These are phyloP conservation scores for Rhodosporidiobolus sp. DNA, from an alignment of 768 basidiomycete genomes.

Conservation along the genomic window DNA sequence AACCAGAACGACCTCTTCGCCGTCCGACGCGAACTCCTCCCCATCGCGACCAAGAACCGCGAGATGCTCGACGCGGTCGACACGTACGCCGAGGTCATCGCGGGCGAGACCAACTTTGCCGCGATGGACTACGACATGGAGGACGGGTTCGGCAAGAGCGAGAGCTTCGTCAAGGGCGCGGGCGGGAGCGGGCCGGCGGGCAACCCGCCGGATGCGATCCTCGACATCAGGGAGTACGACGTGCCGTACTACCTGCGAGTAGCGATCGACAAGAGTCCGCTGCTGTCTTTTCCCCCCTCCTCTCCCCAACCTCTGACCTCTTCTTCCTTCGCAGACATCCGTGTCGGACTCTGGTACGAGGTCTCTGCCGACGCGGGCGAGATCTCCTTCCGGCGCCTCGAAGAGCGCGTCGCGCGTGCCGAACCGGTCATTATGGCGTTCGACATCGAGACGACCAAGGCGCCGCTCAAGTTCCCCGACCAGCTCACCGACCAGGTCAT, in stretches of 20 bases:
- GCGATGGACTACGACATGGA: conserved; percentile 52
- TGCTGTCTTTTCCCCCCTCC: background rate
- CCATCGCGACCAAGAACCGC: conserved; percentile 82
- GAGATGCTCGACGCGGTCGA: conserved; percentile 93
- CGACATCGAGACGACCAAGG: conserved; percentile 98
- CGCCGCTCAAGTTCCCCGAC: conserved; percentile 99
- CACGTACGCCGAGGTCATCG: conserved; percentile 92
- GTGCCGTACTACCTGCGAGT: conserved; percentile 96
- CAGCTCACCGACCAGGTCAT: conserved; percentile 94
- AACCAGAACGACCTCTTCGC: conserved; percentile 88
- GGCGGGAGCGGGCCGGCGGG: conserved; percentile 18
- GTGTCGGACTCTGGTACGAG: conserved; percentile 96
- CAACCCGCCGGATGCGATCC: conserved; percentile 85
- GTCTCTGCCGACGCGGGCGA: conserved; percentile 70
- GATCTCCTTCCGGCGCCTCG: conserved; percentile 66
- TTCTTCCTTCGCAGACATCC: conserved; percentile 61
- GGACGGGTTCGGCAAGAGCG: conserved; percentile 51
- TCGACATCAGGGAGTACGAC: conserved; percentile 94
- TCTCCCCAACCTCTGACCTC: conserved; percentile 47
- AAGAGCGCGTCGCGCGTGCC: conserved; percentile 90
- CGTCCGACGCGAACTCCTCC: conserved; percentile 82
- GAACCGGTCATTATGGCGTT: conserved; percentile 98
- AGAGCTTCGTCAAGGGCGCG: conserved; percentile 22
- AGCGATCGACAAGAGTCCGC: conserved; percentile 84
- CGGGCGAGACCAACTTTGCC: conserved; percentile 54